Percentiles rank a stretch among this genome's conserved stretches.
phyloP scores from a whole-genome alignment of 2,329 filamentous ascomycete genomes.

The Pestalotiopsis sp. region DNA sequence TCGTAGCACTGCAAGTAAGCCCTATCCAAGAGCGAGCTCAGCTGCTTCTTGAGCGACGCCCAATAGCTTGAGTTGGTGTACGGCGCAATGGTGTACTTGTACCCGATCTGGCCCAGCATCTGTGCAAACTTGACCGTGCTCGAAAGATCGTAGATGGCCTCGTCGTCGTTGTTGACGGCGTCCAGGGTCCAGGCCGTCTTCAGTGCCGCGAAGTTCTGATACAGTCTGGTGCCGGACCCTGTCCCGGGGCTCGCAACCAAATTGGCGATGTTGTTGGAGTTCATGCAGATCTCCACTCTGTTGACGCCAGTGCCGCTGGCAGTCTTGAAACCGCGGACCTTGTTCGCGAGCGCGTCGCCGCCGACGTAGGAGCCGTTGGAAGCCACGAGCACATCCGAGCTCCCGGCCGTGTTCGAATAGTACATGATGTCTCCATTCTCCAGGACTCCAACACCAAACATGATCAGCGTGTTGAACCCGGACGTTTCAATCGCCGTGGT shows the following conservation, averaged over 20 bases:
- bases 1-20: slow-evolving; percentile 49
- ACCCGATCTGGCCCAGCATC: slow-evolving; percentile 43
- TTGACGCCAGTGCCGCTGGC: slow-evolving; percentile 33
- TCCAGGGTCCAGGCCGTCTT: slow-evolving; percentile 44
- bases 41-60: slow-evolving; percentile 31
- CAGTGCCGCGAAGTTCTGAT: slow-evolving; percentile 42
- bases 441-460: slow-evolving; percentile 46
- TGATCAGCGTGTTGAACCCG: slow-evolving; percentile 45
- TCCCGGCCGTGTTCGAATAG: slow-evolving; percentile 44
- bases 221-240: slow-evolving; percentile 35
- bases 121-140: slow-evolving; percentile 45
- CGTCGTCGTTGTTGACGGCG: slow-evolving; percentile 50
- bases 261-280: slow-evolving; percentile 41
- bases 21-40: slow-evolving; percentile 39
- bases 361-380: slow-evolving; percentile 48
- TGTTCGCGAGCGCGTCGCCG: slow-evolving; percentile 48
- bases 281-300: slow-evolving; percentile 46
- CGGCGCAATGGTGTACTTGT: slow-evolving; percentile 45
- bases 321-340: slow-evolving; percentile 45
- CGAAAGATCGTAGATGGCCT: slow-evolving; percentile 42
- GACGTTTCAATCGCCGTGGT: slow-evolving; percentile 42
- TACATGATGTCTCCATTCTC: slow-evolving; percentile 46
- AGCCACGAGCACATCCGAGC: slow-evolving; percentile 37
- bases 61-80: slow-evolving; percentile 44
- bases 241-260: slow-evolving; percentile 38